A percentile compares a stretch with the other conserved stretches of the same genome.
These are phyloP conservation scores for Cicer chorassanicum DNA, from an alignment of 306 rosid genomes.

Conservation along the genomic window DNA sequence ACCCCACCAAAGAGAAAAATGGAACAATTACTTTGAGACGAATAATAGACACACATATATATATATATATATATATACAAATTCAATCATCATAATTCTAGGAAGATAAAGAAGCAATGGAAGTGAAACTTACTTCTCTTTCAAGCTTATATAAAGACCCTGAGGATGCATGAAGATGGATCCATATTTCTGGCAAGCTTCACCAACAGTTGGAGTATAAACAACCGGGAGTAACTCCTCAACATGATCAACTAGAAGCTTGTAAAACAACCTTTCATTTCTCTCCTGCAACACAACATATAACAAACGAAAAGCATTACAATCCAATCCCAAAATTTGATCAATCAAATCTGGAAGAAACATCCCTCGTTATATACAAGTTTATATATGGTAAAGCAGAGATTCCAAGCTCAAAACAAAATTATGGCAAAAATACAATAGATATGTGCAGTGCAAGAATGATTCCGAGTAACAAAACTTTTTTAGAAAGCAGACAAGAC, in stretches of 20 bases:
- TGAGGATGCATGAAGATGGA: slow-evolving; percentile 82
- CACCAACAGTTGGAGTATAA: slow-evolving; percentile 97
- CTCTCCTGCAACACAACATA: slow-evolving; percentile 66
- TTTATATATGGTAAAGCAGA: slow-evolving; percentile 4
- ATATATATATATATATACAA: slow-evolving; percentile 18
- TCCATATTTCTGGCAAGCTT: slow-evolving; percentile 98
- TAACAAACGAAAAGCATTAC: slow-evolving; percentile 16
- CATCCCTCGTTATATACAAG: neutral
- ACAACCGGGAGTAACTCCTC: slow-evolving; percentile 97
- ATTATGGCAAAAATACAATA: neutral
- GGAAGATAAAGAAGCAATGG: slow-evolving; percentile 2
- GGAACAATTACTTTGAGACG: slow-evolving; percentile 37
- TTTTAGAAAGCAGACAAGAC: too few relatives aligned
- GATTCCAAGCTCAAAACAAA: slow-evolving; percentile 23
- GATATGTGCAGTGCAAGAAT: neutral
- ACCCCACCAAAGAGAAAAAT: slow-evolving; percentile 29
- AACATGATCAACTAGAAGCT: slow-evolving; percentile 76
- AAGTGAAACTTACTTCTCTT: slow-evolving; percentile 76
- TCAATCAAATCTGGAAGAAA: slow-evolving; percentile 13
- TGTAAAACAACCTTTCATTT: slow-evolving; percentile 86
- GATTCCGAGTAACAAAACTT: too few relatives aligned
- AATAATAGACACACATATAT: slow-evolving; percentile 12
- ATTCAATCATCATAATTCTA: slow-evolving; percentile 38
- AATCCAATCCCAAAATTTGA: slow-evolving; percentile 1
- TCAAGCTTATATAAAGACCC: slow-evolving; percentile 94